These are phyloP conservation scores for Metschnikowia proteae DNA, from an alignment of 805 yeast genomes.

Conservation along the genomic window DNA sequence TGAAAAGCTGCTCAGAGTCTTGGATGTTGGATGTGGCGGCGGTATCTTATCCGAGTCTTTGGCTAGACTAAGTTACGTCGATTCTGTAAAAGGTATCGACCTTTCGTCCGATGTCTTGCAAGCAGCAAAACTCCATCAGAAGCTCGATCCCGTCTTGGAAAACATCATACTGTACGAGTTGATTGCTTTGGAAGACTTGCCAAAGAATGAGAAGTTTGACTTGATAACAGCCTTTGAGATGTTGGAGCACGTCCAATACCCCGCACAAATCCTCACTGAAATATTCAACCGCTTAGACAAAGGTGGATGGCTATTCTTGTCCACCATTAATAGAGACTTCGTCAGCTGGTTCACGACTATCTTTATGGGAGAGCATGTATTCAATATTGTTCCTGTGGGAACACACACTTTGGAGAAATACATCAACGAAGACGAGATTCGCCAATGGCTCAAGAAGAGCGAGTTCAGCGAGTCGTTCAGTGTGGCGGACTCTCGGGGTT, in stretches of 20 bases:
- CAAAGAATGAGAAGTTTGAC: constrained; percentile 52
- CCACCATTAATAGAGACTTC: constrained; percentile 88
- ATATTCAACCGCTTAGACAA: constrained; percentile 68
- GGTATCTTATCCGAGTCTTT: constrained; percentile 86
- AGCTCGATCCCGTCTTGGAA: constrained; percentile 59
- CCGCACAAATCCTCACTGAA: constrained; percentile 64
- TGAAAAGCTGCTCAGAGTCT: constrained; percentile 44
- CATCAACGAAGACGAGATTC: constrained; percentile 70
- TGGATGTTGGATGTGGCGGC: constrained; percentile 99
- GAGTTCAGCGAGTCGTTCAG: constrained; percentile 36
- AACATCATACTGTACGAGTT: constrained; percentile 58
- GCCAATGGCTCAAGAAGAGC: constrained; percentile 55
- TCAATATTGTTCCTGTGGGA: constrained; percentile 83
- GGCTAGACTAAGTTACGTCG: constrained; percentile 67
- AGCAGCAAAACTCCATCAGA: constrained; percentile 71
- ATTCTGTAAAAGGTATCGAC: constrained; percentile 76
- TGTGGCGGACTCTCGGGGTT: constrained; percentile 69
- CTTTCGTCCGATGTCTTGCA: constrained; percentile 75
- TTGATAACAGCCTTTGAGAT: constrained; percentile 89
- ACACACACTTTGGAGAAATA: constrained; percentile 88
- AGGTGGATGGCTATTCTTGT: constrained; percentile 81
- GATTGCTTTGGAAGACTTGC: constrained; percentile 58
- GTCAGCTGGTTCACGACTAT: constrained; percentile 92
- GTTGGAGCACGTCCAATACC: constrained; percentile 90
- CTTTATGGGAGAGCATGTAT: constrained; percentile 77